phyloP scores from a whole-genome alignment of 139 green algal species.

The Edaphochlamys debaryana region DNA sequence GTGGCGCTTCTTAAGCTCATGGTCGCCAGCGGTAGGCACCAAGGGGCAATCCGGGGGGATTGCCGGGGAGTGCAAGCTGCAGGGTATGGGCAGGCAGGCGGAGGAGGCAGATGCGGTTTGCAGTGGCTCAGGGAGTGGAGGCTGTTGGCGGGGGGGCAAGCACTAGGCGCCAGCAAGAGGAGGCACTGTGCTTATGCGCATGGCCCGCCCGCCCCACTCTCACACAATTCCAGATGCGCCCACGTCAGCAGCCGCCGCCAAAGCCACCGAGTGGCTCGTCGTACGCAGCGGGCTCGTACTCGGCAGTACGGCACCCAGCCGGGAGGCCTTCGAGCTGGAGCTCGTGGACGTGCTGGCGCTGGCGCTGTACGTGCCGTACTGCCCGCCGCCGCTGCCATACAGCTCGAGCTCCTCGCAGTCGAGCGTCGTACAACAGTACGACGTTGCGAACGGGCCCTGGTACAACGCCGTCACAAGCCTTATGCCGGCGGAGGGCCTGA shows the following conservation, averaged over 20 bases:
- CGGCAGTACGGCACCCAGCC: slow-evolving; percentile 6
- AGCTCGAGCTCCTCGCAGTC: too few species aligned
- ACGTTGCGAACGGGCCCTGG: background rate
- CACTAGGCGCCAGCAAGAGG: too few species aligned
- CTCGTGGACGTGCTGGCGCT: slow-evolving; percentile 39
- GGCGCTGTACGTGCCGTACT: slow-evolving; percentile 35
- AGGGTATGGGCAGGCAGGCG: too few species aligned
- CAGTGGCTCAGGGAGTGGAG: too few species aligned
- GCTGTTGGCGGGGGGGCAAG: too few species aligned
- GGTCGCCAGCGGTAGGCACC: slow-evolving; percentile 32
- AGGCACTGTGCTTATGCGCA: too few species aligned
- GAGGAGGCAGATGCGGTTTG: too few species aligned
- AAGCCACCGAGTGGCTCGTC: slow-evolving; percentile 45
- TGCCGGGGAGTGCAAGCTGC: too few species aligned
- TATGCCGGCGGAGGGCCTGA: background rate
- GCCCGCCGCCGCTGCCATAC: background rate
- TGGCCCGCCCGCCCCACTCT: too few species aligned
- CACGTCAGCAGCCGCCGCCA: background rate
- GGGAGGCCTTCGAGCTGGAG: slow-evolving; percentile 35
- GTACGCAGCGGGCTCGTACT: slow-evolving; percentile 16
- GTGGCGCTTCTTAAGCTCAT: slow-evolving; percentile 59
- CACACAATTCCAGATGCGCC: slow-evolving; percentile 16
- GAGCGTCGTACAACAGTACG: too few species aligned
- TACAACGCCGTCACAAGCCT: background rate
- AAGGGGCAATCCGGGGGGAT: too few species aligned